Evolutionary conservation across 371 early-diverging fungal species (phyloP).

Genomic region (Lichtheimia hyalospora): DNA sequence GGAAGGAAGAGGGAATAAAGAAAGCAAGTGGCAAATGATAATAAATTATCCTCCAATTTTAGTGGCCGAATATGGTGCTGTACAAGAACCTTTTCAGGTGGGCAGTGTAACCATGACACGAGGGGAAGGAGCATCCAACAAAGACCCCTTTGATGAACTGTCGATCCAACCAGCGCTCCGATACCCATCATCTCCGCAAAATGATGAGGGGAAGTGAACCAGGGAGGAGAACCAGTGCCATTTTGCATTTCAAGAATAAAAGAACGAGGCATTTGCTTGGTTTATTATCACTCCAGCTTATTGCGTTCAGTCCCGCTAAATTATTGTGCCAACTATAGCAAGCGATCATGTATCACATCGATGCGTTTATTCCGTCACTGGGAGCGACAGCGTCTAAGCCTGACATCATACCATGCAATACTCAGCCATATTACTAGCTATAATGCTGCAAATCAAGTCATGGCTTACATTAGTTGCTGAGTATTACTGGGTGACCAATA

Average conservation of each 20-base stretch:
- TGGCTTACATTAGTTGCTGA: too few relatives aligned
- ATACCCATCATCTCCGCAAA: too few relatives aligned
- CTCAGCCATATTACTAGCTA: too few relatives aligned
- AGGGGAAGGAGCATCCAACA: background rate
- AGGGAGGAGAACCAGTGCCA: too few relatives aligned
- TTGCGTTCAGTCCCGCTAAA: background rate
- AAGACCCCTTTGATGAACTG: background rate
- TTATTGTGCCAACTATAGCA: constrained; percentile 1
- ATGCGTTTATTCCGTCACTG: too few relatives aligned
- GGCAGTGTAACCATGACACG: background rate
- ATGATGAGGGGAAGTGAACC: too few relatives aligned
- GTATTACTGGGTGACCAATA: too few relatives aligned
- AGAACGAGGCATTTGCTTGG: background rate
- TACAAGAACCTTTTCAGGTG: background rate
- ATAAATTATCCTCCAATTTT: background rate
- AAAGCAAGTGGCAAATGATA: background rate
- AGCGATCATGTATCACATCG: too few relatives aligned
- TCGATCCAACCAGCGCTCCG: too few relatives aligned
- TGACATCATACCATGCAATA: too few relatives aligned
- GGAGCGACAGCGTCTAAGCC: too few relatives aligned
- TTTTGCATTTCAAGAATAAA: background rate
- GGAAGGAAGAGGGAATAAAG: constrained; percentile 3
- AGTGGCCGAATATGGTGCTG: constrained; percentile 1
- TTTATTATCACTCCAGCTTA: background rate
- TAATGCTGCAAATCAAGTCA: too few relatives aligned